Percentiles rank a stretch among this genome's conserved stretches.
Evolutionary conservation across 345 rosid species (phyloP).

Genomic region (Pugionium dolabratum): DNA sequence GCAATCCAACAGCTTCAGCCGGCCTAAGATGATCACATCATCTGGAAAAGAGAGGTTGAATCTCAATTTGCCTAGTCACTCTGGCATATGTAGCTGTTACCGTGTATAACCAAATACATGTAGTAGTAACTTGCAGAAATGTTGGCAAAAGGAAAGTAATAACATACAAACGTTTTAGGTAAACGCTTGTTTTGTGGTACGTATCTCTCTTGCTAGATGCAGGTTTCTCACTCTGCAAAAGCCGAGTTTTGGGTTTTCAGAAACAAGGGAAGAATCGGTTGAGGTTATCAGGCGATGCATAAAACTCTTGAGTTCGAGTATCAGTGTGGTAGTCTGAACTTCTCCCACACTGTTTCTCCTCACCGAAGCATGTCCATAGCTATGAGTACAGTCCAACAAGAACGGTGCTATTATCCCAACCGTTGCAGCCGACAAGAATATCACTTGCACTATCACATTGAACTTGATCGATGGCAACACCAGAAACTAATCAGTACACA

Average conservation of each 20-base stretch:
- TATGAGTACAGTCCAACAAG: conserved; percentile 66
- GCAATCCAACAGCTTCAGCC: conserved; percentile 60
- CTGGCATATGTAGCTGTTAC: neutral
- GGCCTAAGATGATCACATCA: conserved; percentile 53
- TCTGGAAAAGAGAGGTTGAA: neutral
- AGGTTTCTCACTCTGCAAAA: conserved; percentile 13
- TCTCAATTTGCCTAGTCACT: conserved; percentile 7
- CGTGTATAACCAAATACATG: neutral
- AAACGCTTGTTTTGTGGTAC: conserved; percentile 13
- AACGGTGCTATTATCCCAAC: conserved; percentile 61
- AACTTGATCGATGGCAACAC: conserved; percentile 48
- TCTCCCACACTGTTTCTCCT: conserved; percentile 78
- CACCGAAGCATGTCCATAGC: conserved; percentile 51
- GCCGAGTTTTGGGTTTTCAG: conserved; percentile 33
- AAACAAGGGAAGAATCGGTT: conserved; percentile 87
- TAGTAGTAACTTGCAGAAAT: neutral
- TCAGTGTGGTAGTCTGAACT: conserved; percentile 63
- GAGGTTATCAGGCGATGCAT: conserved; percentile 69
- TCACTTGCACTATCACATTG: conserved; percentile 80
- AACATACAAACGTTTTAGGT: neutral
- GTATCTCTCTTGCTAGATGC: neutral
- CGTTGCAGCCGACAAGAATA: conserved; percentile 83
- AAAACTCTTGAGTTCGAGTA: conserved; percentile 67
- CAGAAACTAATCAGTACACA: conserved; percentile 22
- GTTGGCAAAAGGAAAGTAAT: neutral